A percentile compares a stretch with the other conserved stretches of the same genome.
Evolutionary conservation across 1,139 yeast genomes (phyloP).

Genomic region (Debaryomyces singareniensis): DNA sequence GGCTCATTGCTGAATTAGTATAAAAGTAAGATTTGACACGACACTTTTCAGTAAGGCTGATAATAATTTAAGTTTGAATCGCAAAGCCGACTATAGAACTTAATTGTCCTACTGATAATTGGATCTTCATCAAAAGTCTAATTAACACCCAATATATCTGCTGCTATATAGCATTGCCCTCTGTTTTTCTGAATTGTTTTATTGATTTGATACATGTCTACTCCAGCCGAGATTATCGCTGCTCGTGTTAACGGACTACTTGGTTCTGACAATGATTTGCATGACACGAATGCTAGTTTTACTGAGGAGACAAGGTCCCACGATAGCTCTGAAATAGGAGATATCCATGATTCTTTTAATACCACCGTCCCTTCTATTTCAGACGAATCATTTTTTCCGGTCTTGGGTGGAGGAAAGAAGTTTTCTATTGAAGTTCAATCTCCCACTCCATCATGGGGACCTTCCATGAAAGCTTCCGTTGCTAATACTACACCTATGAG

Average conservation of each 20-base stretch:
- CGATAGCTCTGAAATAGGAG: constrained; percentile 2
- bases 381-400: constrained; percentile 65
- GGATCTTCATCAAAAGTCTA: no score
- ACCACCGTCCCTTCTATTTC: constrained; percentile 28
- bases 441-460: constrained; percentile 20
- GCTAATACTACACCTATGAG: constrained; percentile 17
- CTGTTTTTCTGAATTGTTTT: neutral
- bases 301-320: neutral
- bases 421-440: constrained; percentile 10
- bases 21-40: no score
- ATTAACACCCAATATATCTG: no score
- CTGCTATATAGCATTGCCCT: constrained; percentile 7
- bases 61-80: no score
- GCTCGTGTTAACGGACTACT: constrained; percentile 41
- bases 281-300: neutral
- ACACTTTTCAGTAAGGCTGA: no score
- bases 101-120: no score
- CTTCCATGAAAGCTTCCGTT: constrained; percentile 23
- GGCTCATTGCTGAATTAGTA: no score
- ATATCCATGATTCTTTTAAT: constrained; percentile 9
- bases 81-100: no score
- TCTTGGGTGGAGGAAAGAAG: constrained; percentile 48
- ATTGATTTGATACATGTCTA: constrained; percentile 31
- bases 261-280: constrained; percentile 13
- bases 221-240: constrained; percentile 58